A percentile compares a stretch with the other conserved stretches of the same genome.
Evolutionary conservation across 495 filamentous ascomycete species (phyloP).

Genomic region (Aspergillus hancockii): DNA sequence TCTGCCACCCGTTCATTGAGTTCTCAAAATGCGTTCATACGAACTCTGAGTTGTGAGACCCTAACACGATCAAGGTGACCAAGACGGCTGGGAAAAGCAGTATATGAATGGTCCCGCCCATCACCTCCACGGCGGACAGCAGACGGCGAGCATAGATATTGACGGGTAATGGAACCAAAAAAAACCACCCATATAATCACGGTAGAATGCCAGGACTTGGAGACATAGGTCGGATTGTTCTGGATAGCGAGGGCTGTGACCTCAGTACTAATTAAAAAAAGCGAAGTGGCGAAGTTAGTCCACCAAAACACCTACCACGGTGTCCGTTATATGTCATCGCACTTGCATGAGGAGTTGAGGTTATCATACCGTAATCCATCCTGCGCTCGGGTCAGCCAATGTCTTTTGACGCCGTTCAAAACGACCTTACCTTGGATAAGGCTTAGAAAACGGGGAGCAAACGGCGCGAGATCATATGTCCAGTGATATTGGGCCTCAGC

Average conservation of each 20-base stretch:
- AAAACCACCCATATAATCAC: conserved; percentile 45
- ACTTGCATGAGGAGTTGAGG: neutral
- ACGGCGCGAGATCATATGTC: conserved; percentile 6
- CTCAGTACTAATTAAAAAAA: conserved; percentile 36
- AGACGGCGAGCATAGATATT: conserved; percentile 45
- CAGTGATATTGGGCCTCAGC: conserved; percentile 10
- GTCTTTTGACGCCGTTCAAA: neutral
- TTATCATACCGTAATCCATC: conserved; percentile 6
- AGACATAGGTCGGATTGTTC: conserved; percentile 39
- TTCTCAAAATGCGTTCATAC: conserved; percentile 44
- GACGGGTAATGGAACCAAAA: conserved; percentile 27
- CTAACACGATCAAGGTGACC: conserved; percentile 43
- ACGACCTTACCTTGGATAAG: conserved; percentile 7
- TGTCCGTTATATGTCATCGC: too few species aligned
- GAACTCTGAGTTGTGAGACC: conserved; percentile 40
- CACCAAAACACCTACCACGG: conserved; percentile 5
- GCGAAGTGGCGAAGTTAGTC: conserved; percentile 4
- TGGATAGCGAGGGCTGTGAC: conserved; percentile 47
- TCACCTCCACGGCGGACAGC: conserved; percentile 45
- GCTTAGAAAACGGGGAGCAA: conserved; percentile 8
- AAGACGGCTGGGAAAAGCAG: conserved; percentile 46
- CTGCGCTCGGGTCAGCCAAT: neutral
- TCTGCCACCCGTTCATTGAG: conserved; percentile 32
- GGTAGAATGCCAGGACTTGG: conserved; percentile 47
- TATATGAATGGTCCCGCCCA: conserved; percentile 49